Evolutionary conservation across 352 stramenopile species (phyloP).

Genomic region (Phytophthora tubulina): DNA sequence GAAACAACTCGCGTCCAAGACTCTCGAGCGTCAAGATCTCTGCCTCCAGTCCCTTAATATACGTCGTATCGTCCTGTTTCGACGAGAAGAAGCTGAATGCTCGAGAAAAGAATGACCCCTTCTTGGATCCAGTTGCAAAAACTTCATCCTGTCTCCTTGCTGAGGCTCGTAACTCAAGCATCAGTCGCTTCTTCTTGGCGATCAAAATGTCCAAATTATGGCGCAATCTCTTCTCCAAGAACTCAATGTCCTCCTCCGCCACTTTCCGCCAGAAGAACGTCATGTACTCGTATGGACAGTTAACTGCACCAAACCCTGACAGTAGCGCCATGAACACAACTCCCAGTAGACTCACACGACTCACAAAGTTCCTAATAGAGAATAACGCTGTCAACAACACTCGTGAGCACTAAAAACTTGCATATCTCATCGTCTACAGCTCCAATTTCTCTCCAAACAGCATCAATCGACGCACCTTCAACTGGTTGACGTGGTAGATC

Average conservation of each 20-base stretch:
- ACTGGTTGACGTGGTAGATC: slow-evolving; percentile 53
- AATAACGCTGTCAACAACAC: slow-evolving; percentile 57
- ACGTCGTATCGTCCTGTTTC: slow-evolving; percentile 48
- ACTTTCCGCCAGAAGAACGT: slow-evolving; percentile 84
- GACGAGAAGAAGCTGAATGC: slow-evolving; percentile 47
- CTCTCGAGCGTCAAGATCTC: slow-evolving; percentile 86
- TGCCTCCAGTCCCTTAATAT: slow-evolving; percentile 67
- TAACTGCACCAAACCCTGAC: slow-evolving; percentile 85
- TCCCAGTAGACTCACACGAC: slow-evolving; percentile 79
- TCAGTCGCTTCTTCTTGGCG: slow-evolving; percentile 85
- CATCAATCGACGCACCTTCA: slow-evolving; percentile 47
- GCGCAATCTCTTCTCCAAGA: slow-evolving; percentile 79
- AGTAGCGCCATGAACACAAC: slow-evolving; percentile 87
- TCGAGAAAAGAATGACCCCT: slow-evolving; percentile 44
- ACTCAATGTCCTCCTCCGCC: slow-evolving; percentile 85
- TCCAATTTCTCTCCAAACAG: slow-evolving; percentile 6
- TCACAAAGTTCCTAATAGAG: slow-evolving; percentile 85
- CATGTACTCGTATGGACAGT: slow-evolving; percentile 89
- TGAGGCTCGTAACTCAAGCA: slow-evolving; percentile 54
- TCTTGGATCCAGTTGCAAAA: slow-evolving; percentile 19
- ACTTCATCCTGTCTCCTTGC: slow-evolving; percentile 41
- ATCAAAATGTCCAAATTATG: slow-evolving; percentile 88
- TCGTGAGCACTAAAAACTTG: slow-evolving; percentile 6
- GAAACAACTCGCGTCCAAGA: slow-evolving; percentile 79
- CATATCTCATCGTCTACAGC: slow-evolving; percentile 14